These are phyloP conservation scores for Solanum medicagineum DNA, from an alignment of 257 asterid species.

Conservation along the genomic window DNA sequence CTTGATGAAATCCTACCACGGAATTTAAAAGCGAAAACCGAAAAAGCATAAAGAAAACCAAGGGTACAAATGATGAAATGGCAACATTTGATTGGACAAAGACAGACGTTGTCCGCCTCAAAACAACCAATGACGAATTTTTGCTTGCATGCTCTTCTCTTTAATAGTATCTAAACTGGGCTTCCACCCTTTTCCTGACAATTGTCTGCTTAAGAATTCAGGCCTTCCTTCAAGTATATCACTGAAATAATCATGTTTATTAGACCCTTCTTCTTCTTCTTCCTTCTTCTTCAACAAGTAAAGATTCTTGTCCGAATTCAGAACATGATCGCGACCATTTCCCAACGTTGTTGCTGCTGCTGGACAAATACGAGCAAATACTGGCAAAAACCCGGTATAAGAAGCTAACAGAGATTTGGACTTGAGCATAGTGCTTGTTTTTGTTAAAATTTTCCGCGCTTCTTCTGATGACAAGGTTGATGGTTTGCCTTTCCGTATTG, in stretches of 20 bases:
- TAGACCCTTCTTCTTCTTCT: background rate
- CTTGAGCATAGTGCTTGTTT: slow-evolving; percentile 19
- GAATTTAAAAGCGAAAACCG: background rate
- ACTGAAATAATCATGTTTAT: slow-evolving; percentile 15
- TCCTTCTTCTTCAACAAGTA: background rate
- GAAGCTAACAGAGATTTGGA: slow-evolving; percentile 31
- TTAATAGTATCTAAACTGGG: slow-evolving; percentile 79
- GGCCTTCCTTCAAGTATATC: slow-evolving; percentile 65
- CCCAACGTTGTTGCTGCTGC: background rate
- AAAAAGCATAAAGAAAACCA: background rate
- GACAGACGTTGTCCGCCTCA: background rate
- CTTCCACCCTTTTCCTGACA: slow-evolving; percentile 87
- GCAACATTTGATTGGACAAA: background rate
- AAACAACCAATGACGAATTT: slow-evolving; percentile 46
- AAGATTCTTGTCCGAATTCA: background rate
- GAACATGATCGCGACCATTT: background rate
- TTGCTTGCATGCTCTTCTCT: slow-evolving; percentile 41
- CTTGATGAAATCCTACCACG: background rate
- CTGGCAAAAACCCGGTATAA: slow-evolving; percentile 40
- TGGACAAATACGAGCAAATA: slow-evolving; percentile 44
- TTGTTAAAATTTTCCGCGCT: slow-evolving; percentile 25
- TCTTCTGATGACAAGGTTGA: slow-evolving; percentile 35
- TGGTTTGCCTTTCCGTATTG: slow-evolving; percentile 43
- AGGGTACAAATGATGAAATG: background rate
- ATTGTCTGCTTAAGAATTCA: slow-evolving; percentile 47